Evolutionary conservation across 495 filamentous ascomycete species (phyloP).

Genomic region (Trichoderma reesei): DNA sequence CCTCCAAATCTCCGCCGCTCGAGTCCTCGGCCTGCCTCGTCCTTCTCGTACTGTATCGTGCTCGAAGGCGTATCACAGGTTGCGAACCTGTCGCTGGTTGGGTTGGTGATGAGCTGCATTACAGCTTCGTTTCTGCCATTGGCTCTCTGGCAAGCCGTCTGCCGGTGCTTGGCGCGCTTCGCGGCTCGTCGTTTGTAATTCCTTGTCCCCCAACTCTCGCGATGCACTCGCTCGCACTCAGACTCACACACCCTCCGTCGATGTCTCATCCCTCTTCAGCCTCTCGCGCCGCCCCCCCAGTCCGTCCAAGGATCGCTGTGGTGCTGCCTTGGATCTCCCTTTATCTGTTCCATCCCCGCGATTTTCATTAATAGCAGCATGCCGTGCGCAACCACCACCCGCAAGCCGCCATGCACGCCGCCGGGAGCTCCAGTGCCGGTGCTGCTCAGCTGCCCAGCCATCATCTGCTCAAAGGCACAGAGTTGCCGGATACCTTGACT

Average conservation of each 20-base stretch:
- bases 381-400: background rate
- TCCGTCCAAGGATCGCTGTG: background rate
- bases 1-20: background rate
- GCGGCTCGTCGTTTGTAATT: background rate
- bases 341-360: background rate
- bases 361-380: slow-evolving; percentile 4
- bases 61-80: no score
- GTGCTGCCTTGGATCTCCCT: background rate
- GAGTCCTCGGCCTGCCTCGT: no score
- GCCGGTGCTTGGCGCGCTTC: background rate
- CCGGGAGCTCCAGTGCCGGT: slow-evolving; percentile 4
- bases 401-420: slow-evolving; percentile 1
- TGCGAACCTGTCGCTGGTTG: background rate
- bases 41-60: no score
- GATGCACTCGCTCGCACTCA: background rate
- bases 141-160: background rate
- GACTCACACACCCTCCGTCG: background rate
- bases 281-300: background rate
- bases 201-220: background rate
- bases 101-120: no score
- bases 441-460: background rate
- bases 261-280: background rate
- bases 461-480: background rate
- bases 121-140: background rate
- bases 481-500: no score